Evolutionary conservation across 441 rosid species (phyloP), one percentile per base, ranked within the genome.

Genomic region (Euphorbia schlechtendalii): DNA sequence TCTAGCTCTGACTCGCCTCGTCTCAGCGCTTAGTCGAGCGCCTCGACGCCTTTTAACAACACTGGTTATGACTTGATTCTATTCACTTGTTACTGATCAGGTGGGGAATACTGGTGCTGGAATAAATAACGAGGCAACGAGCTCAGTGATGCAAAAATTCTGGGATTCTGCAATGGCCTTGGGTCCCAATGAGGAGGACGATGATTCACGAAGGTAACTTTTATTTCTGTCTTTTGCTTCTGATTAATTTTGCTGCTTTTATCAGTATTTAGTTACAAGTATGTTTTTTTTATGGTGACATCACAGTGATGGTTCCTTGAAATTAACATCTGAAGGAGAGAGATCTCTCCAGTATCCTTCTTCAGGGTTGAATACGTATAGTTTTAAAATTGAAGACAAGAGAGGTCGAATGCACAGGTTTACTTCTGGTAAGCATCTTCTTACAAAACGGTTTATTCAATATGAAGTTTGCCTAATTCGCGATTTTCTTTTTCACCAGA

Each of bases 101-200:
- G 96, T 74, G 59, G 96, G 98, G 64, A 87, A 71, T 66, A 77
- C 89, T 64, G 73, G n/a, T n/a, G n/a, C 84, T 58, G 98, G 89
- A 71, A 73, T 81, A 71, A 83, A 71, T 63, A 84, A 74, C 64
- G 99, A 94, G 80, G 81, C 89, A 56, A 72, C 92, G 32, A 83
- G 76, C 82, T 72, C 94, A 20, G 80, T 92, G 96, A 91, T 91
- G 96, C 99, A 91, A 63, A 94, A 85, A 78, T 94, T 94, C 81
- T 94, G 99, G 98, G 99, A 94, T 82, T 91, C 99, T 57, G 96
- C 98, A 48, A 85, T 91, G 89, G 87, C 87, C 27, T 68, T 81
- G 60, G 80, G 87, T 74, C 89, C 89, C 53, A 61, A 73, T 60
- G 99, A 83, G 30, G 98, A 87, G 0, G 94, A 91, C 5, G 99